phyloP scores from a whole-genome alignment of 495 filamentous ascomycete species.

The Xanthoparmelia taractica region DNA sequence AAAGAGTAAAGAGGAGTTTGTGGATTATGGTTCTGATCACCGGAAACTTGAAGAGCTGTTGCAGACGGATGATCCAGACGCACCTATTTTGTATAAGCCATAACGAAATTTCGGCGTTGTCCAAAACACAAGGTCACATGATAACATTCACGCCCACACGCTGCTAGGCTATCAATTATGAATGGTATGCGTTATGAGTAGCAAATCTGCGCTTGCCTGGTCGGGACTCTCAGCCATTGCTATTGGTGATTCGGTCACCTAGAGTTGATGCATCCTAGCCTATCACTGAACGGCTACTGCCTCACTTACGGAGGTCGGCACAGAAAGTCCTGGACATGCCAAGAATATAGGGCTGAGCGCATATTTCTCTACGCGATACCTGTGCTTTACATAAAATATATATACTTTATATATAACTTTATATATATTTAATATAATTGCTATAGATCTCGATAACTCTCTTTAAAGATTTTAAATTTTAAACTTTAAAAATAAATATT shows the following conservation, averaged over 20 bases:
- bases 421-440: too few species aligned
- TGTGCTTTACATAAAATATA: too few species aligned
- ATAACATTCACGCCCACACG: background rate
- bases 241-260: background rate
- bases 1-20: background rate
- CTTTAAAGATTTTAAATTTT: too few species aligned
- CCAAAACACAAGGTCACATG: too few species aligned
- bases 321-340: too few species aligned
- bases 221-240: background rate
- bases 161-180: background rate
- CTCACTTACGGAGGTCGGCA: too few species aligned
- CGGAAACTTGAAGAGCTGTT: background rate
- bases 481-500: too few species aligned
- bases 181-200: background rate
- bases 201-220: background rate
- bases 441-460: too few species aligned
- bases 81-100: background rate
- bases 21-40: background rate
- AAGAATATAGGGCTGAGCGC: too few species aligned
- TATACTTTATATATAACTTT: too few species aligned
- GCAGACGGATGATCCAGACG: background rate
- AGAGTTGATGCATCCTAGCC: background rate
- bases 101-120: background rate
- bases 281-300: background rate
- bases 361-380: too few species aligned